These are phyloP conservation scores for Debaryomycetaceae sp. DNA, from an alignment of 1,139 yeast genomes.

Conservation along the genomic window DNA sequence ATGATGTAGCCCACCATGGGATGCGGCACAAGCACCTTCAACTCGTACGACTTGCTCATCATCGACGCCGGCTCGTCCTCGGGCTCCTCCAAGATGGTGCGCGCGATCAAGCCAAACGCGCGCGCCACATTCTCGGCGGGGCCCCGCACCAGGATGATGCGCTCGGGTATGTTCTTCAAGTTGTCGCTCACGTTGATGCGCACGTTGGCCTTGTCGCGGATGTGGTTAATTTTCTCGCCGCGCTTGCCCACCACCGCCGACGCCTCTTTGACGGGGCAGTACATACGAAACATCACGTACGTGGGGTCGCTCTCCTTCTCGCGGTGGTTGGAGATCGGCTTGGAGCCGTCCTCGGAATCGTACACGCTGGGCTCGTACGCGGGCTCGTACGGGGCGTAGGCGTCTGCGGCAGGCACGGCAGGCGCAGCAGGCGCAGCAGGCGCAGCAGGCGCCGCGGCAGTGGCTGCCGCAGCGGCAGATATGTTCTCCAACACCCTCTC, in stretches of 20 bases:
- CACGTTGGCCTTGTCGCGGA: constrained; percentile 63
- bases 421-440: too few relatives aligned
- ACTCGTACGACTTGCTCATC: constrained; percentile 49
- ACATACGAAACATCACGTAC: constrained; percentile 65
- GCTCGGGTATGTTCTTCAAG: constrained; percentile 66
- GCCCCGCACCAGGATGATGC: constrained; percentile 75
- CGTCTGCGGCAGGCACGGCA: constrained; percentile 5
- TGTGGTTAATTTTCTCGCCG: constrained; percentile 65
- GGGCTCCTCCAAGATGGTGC: constrained; percentile 66
- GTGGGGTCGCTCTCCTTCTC: constrained; percentile 50
- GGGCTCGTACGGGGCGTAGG: background rate
- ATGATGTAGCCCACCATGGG: constrained; percentile 78
- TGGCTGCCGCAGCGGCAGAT: constrained; percentile 7
- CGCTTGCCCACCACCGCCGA: constrained; percentile 72
- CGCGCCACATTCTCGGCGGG: constrained; percentile 76
- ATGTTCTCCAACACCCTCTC: constrained; percentile 6
- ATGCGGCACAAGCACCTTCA: constrained; percentile 72
- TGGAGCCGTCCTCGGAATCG: constrained; percentile 5
- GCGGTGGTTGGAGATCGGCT: constrained; percentile 20
- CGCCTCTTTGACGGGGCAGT: constrained; percentile 76
- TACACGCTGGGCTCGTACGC: background rate
- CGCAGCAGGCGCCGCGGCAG: constrained; percentile 4
- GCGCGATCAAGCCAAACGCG: constrained; percentile 72
- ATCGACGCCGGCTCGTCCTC: constrained; percentile 59
- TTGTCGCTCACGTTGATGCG: constrained; percentile 77